Evolutionary conservation across 306 rosid species (phyloP), one percentile per base, ranked within the genome.

Genomic region (Ziziphus jujuba): DNA sequence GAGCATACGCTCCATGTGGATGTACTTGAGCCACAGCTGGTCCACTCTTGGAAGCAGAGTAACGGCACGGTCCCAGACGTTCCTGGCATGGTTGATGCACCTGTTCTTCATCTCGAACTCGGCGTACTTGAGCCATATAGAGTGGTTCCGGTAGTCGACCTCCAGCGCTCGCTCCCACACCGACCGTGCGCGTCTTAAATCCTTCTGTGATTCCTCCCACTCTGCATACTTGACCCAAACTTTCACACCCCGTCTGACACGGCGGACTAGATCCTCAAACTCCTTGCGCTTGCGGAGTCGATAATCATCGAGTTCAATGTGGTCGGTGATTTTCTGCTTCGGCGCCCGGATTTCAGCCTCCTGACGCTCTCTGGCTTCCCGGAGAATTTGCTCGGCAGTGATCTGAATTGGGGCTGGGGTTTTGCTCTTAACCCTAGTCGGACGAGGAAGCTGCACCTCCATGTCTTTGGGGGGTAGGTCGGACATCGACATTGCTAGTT

Each of bases 331-430:
- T 35, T 91, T 91, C 69, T 89, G 95, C 70, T 91, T 91, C 6
- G 97, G 97, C 1, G 95, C 95, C 0, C 95, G 92, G 52, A 91
- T 91, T 75, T 91, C 97, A 0, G 97, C 90, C 72, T 91, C 97
- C 48, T 91, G 97, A 1, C 90, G 90, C 84, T 89, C 97, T 0
- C 97, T 80, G n/a, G 96, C 95, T 76, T 91, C 96, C 1, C 96
- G 96, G 43, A 91, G 97, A n/a, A n/a, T n/a, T n/a, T n/a, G n/a
- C n/a, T n/a, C n/a, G n/a, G n/a, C n/a, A n/a, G n/a, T n/a, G n/a
- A 91, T 91, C 53, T 91, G 97, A 1, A 87, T 73, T 0, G 97
- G 88, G 44, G 97, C 97, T 0, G 95, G 97, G 51, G 97, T 91
- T 70, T 91, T 91, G 82, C 89, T 91, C 77, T 91, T 91, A 4